These are phyloP conservation scores for Leccinellum albellum DNA, from an alignment of 768 basidiomycete species.

Conservation along the genomic window DNA sequence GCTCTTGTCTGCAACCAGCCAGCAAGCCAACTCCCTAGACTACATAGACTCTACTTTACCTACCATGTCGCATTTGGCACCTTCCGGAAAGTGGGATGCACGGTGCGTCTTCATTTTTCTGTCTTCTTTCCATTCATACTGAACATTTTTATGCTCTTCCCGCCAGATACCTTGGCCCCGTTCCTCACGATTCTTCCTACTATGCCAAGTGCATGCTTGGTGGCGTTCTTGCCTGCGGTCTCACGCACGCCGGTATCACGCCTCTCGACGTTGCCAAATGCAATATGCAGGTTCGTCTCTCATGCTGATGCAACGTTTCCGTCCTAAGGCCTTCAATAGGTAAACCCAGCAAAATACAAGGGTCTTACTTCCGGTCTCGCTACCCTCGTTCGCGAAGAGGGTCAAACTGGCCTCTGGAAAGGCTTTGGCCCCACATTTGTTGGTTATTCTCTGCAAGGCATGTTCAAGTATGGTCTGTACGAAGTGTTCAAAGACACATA, in stretches of 20 bases:
- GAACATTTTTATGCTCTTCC: not conserved
- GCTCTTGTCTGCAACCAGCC: not conserved
- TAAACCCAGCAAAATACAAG: conserved; percentile 71
- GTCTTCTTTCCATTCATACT: not conserved
- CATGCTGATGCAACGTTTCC: too few species aligned
- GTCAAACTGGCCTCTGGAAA: conserved; percentile 85
- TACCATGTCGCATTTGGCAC: conserved; percentile 14
- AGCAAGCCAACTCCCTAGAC: not conserved
- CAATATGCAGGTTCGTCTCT: conserved; percentile 7
- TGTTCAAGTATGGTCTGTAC: conserved; percentile 98
- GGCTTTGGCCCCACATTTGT: conserved; percentile 89
- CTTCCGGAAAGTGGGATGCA: conserved; percentile 17
- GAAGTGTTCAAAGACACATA: conserved; percentile 94
- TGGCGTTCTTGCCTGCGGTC: conserved; percentile 8
- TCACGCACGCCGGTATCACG: conserved; percentile 6
- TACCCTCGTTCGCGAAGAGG: conserved; percentile 73
- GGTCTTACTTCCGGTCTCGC: conserved; percentile 59
- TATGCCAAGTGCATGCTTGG: conserved; percentile 11
- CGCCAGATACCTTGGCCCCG: conserved; percentile 9
- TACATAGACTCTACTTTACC: not conserved
- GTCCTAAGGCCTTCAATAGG: conserved; percentile 37
- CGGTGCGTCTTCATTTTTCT: not conserved
- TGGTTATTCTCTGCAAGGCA: conserved; percentile 92
- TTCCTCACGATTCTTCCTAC: conserved; percentile 11
- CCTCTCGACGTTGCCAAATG: conserved; percentile 10